Base-by-base conservation (phyloP, 106 monocot genomes). In the Dendrobium chrysotoxum region DNA sequence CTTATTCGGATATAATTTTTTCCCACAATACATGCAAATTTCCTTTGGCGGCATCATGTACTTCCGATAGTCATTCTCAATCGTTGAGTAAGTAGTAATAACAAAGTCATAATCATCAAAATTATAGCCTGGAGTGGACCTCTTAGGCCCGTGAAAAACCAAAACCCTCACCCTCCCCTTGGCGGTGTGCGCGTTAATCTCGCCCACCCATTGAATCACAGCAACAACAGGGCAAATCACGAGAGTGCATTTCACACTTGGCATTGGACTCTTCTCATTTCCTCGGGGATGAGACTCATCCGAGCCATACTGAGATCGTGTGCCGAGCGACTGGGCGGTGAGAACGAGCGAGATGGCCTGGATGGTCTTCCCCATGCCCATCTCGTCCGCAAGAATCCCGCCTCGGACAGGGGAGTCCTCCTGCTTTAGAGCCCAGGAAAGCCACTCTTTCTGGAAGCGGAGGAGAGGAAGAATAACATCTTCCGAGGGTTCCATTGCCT, bases 281-380 rank as follows among this genome's bases (percentile, higher is more conserved):
- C 4, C 20, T 21, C 7, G 41, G 40, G n/a, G 42, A 44, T 0
- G 80, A 64, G 0, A 80, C 72, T 8, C 57, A 12, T 30, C 61
- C 61, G 11, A 61, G 61, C 23, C 70, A 70, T 16, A 16, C 0
- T 16, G 35, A 76, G 17, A 75, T 5, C 1, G 20, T 6, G 18
- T 1, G 18, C 80, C 53, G 23, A 86, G 72, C 2, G 55, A 55
- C 17, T 93, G 87, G 2, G 91, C 84, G 10, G 93, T 93, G 53
- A 93, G 80, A 71, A 93, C 91, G 16, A 96, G 86, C 10, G 96
- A 90, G 20, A 96, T 93, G 4, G 91, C 96, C 77, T 96, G 93
- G 58, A 96, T 96, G 8, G 96, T 96, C 82, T 96, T 96, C 71
- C 96, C 96, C 96, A 96, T 96, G 4, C 96, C 96, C 96, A 96